phyloP scores from a whole-genome alignment of 1,284 basidiomycete genomes.

The Heterobasidion occidentale region DNA sequence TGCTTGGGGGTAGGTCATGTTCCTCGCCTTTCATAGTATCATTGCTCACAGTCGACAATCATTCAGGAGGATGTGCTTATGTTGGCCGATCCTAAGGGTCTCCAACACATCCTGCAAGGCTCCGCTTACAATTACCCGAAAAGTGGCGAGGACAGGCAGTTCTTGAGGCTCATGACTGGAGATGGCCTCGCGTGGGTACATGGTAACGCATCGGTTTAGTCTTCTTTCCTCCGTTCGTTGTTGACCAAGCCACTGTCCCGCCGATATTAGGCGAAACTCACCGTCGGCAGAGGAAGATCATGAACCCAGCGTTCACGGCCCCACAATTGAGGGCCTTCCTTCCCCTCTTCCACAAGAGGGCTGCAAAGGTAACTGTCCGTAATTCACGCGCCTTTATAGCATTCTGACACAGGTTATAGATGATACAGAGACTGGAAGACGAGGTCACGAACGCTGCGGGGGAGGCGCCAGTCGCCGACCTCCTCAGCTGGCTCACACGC shows the following conservation, averaged over 20 bases:
- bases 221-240: no score
- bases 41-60: not conserved
- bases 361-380: constrained; percentile 6
- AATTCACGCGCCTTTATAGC: not conserved
- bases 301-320: constrained; percentile 23
- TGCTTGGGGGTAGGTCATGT: constrained; percentile 11
- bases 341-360: constrained; percentile 10
- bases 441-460: constrained; percentile 4
- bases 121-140: constrained; percentile 14
- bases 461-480: constrained; percentile 8
- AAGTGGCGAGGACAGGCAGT: not conserved
- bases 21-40: not conserved
- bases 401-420: constrained; percentile 5
- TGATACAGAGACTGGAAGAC: constrained; percentile 16
- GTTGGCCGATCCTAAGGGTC: constrained; percentile 10
- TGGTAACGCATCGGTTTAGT: constrained; percentile 5
- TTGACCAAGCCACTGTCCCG: no score
- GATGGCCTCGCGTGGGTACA: constrained; percentile 22
- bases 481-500: constrained; percentile 14
- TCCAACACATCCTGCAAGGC: constrained; percentile 12
- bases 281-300: constrained; percentile 21
- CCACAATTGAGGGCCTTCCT: constrained; percentile 13
- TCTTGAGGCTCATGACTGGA: constrained; percentile 13
- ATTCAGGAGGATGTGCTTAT: constrained; percentile 7
- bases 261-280: constrained; percentile 17